These are phyloP conservation scores for Paramyrothecium sp. DNA, from an alignment of 2,329 filamentous ascomycete genomes.

Conservation along the genomic window DNA sequence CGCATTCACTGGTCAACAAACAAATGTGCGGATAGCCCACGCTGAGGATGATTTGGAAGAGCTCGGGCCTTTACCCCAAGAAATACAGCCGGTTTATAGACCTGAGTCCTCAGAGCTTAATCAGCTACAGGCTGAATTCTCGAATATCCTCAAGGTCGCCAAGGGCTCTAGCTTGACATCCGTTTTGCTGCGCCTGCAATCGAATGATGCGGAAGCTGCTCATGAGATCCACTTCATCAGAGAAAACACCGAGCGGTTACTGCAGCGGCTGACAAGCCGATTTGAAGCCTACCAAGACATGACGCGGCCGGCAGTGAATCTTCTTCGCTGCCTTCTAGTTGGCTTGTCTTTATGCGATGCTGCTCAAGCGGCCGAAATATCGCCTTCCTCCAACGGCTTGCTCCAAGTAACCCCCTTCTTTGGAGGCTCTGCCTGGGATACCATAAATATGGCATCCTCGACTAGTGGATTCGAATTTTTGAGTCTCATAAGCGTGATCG, in stretches of 20 bases:
- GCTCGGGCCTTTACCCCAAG: constrained; percentile 66
- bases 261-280: constrained; percentile 64
- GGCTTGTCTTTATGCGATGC: constrained; percentile 64
- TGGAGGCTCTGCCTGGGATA: constrained; percentile 39
- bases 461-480: constrained; percentile 42
- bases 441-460: constrained; percentile 13
- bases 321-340: constrained; percentile 75
- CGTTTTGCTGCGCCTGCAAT: constrained; percentile 24
- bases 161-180: constrained; percentile 45
- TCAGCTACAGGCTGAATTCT: constrained; percentile 79
- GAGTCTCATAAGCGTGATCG: constrained; percentile 27
- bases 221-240: constrained; percentile 48
- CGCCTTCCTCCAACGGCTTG: constrained; percentile 34
- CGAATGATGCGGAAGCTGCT: constrained; percentile 14
- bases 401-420: constrained; percentile 54
- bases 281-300: constrained; percentile 86
- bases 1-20: constrained; percentile 64
- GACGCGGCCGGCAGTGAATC: constrained; percentile 71
- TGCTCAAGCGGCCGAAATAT: constrained; percentile 38
- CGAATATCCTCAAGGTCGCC: constrained; percentile 68
- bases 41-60: constrained; percentile 60
- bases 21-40: constrained; percentile 64
- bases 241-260: constrained; percentile 64
- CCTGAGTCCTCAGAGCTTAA: constrained; percentile 66
- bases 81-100: constrained; percentile 67